Evolutionary conservation across 257 asterid species (phyloP).

Genomic region (Primulina huaijiensis): DNA sequence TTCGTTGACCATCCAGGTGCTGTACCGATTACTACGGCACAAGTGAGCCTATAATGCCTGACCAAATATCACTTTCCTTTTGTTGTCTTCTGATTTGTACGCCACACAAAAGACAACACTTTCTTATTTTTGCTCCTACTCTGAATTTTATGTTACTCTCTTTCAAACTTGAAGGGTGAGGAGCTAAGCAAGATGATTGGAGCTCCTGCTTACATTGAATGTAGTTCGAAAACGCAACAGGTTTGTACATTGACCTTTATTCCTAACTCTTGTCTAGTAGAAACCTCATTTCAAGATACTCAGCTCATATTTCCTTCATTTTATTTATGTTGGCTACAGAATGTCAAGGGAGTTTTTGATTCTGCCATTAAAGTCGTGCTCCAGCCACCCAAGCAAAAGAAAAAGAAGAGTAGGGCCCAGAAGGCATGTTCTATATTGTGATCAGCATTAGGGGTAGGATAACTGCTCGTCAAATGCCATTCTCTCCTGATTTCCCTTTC

Average conservation of each 20-base stretch:
- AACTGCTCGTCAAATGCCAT: conserved; percentile 19
- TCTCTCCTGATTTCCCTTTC: conserved; percentile 32
- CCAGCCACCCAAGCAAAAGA: conserved; percentile 61
- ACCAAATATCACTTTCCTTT: conserved; percentile 8
- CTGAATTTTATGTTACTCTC: conserved; percentile 12
- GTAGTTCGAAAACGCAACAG: conserved; percentile 77
- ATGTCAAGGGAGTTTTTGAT: conserved; percentile 54
- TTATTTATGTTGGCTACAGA: conserved; percentile 28
- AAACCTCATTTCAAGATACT: background rate
- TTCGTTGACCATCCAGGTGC: conserved; percentile 90
- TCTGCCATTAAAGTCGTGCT: conserved; percentile 65
- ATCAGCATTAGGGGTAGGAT: conserved; percentile 39
- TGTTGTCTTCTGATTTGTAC: conserved; percentile 1
- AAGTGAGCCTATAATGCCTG: conserved; percentile 42
- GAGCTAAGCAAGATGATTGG: conserved; percentile 60
- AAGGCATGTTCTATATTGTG: conserved; percentile 73
- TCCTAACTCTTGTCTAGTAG: background rate
- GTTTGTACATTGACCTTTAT: conserved; percentile 27
- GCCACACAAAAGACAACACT: background rate
- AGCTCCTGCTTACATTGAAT: conserved; percentile 66
- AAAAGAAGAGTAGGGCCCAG: conserved; percentile 55
- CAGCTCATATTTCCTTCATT: conserved; percentile 3
- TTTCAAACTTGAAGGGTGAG: conserved; percentile 52
- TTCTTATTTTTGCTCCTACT: conserved; percentile 20
- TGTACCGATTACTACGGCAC: conserved; percentile 79